Base-by-base conservation (phyloP, 2,329 filamentous ascomycete species). In the Fusarium siculi region DNA sequence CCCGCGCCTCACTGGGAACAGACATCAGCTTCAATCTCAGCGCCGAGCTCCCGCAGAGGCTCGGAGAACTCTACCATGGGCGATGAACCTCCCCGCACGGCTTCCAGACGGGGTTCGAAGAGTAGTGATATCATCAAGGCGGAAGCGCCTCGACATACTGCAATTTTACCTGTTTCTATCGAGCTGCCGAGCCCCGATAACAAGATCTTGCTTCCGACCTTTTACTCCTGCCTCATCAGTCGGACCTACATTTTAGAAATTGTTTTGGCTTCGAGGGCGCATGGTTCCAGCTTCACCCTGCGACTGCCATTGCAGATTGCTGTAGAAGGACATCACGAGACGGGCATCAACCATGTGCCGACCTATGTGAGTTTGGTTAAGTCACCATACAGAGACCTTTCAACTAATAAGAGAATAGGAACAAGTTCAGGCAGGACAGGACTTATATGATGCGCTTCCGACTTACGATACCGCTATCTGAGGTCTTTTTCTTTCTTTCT, bases 211-310 rank as follows among this genome's bases (percentile, higher is more conserved):
- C 60, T 76, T 2, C 73, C 73, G 1, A 73, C 57, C 0, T 77
- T 76, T 10, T 54, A 68, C 19, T 74, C 73, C 3, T 76, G 75
- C n/a, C 47, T 74, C 0, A 66, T 74, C 14, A 77, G 53, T 10
- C 55, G 73, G 11, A 64, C 63, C 0, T 77, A 72, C 18, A 60
- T 54, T 2, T 25, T 77, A 1, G 63, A 63, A 9, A 18, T 76
- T 0, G 47, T 57, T 1, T 6, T 73, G 2, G 49, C 59, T 4
- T 60, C 57, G 0, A 56, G 73, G 7, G 18, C 70, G 0, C 64
- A 66, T 8, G 64, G 66, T 0, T 74, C 65, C 1, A 67, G 59
- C 3, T 53, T 73, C 5, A 58, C 62, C 0, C 23, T 76, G 4
- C 60, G 63, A 0, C 23, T 77, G 1, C 75, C 75, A 7, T 10